phyloP scores from a whole-genome alignment of 2,329 filamentous ascomycete genomes.

The Pseudogymnoascus sp. region DNA sequence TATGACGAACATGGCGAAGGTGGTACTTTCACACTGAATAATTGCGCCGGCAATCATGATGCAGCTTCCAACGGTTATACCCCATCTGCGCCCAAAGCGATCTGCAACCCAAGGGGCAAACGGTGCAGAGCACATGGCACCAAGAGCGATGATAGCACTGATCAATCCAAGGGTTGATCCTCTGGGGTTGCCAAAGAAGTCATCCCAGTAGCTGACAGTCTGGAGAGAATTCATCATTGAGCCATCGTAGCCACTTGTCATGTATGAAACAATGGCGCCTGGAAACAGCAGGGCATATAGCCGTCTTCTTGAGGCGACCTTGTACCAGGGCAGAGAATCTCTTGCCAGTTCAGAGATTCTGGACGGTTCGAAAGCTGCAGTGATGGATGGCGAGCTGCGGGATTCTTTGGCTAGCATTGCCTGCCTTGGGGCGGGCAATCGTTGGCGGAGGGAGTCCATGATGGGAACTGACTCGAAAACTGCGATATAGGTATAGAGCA shows the following conservation, averaged over 20 bases:
- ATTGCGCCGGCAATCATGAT: conserved; percentile 28
- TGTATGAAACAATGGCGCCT: conserved; percentile 29
- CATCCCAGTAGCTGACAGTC: conserved; percentile 34
- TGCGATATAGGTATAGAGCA: background rate
- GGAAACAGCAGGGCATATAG: conserved; percentile 30
- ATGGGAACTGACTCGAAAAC: background rate
- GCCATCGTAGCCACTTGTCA: conserved; percentile 41
- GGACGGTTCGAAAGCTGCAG: conserved; percentile 19
- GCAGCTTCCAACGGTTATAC: conserved; percentile 26
- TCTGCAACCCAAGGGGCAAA: conserved; percentile 28
- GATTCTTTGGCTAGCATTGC: conserved; percentile 16
- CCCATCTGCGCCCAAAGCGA: conserved; percentile 25
- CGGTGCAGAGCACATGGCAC: conserved; percentile 32
- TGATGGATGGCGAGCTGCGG: background rate
- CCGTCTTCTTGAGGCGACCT: conserved; percentile 23
- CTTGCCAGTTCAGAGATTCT: conserved; percentile 24
- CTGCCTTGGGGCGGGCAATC: conserved; percentile 23
- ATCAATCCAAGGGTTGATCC: conserved; percentile 24
- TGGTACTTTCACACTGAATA: conserved; percentile 26
- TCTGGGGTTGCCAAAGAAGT: conserved; percentile 31
- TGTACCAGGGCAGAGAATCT: conserved; percentile 26
- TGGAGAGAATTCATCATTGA: conserved; percentile 44
- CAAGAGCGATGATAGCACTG: conserved; percentile 39
- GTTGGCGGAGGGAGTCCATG: conserved; percentile 21
- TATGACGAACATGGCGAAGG: conserved; percentile 43